Conservation (phyloP, 2,329 filamentous ascomycete genomes). For the Penicillium sp. region DNA sequence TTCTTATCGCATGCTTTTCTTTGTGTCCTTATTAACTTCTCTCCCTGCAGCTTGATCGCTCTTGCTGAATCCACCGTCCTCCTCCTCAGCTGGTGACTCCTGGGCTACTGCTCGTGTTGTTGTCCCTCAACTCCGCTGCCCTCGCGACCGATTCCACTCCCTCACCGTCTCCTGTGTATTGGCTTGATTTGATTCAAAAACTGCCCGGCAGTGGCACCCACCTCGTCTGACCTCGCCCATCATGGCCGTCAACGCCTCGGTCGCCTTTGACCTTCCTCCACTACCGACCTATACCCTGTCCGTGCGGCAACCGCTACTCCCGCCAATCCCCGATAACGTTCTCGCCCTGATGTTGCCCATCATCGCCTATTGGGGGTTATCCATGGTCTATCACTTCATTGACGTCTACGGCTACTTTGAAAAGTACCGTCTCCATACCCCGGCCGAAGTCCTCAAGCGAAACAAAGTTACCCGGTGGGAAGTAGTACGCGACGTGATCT, state of each 20-base stretch:
- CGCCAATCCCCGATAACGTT: conserved; percentile 79
- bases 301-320: conserved; percentile 70
- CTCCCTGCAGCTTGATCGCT: not conserved
- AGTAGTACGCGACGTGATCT: conserved; percentile 83
- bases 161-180: conserved; percentile 1
- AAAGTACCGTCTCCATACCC: conserved; percentile 91
- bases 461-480: conserved; percentile 85
- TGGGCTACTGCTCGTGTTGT: not conserved
- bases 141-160: not conserved
- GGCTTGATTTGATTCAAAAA: not conserved
- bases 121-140: not conserved
- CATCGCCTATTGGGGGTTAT: conserved; percentile 84
- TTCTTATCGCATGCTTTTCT: conserved; percentile 18
- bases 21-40: not conserved
- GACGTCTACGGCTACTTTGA: conserved; percentile 85
- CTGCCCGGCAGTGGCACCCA: conserved; percentile 1
- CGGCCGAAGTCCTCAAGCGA: conserved; percentile 82
- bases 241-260: conserved; percentile 41
- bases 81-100: not conserved
- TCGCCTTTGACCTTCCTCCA: conserved; percentile 68
- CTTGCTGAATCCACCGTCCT: not conserved
- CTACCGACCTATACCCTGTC: conserved; percentile 78
- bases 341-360: conserved; percentile 76
- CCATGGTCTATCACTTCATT: conserved; percentile 82
- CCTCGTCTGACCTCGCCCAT: conserved; percentile 11